Percentiles rank a stretch among this genome's conserved stretches.
Evolutionary conservation across 208 protist genomes (phyloP).

Genomic region (Phytomonas francai): DNA sequence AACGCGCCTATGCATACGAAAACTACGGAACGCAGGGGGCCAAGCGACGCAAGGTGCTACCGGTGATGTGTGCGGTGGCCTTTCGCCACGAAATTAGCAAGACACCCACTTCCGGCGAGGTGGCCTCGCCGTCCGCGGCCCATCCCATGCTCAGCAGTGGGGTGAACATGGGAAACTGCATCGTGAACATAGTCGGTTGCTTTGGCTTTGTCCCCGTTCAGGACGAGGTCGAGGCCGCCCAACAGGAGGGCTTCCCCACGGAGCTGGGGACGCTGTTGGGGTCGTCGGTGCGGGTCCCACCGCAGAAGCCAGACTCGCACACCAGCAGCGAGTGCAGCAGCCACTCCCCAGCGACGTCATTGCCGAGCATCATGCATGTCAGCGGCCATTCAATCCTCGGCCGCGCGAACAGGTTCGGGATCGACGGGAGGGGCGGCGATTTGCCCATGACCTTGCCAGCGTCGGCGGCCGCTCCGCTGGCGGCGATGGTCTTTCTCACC

Average conservation of each 20-base stretch:
- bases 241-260: neutral
- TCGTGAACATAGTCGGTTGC: slow-evolving; percentile 73
- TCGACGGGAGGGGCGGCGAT: too few relatives aligned
- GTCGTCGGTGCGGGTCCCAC: neutral
- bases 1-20: too few relatives aligned
- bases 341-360: too few relatives aligned
- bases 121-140: neutral
- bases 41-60: slow-evolving; percentile 47
- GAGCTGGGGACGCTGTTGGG: neutral
- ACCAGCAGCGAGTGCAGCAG: too few relatives aligned
- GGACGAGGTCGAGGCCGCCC: slow-evolving; percentile 39
- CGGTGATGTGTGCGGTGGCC: slow-evolving; percentile 77
- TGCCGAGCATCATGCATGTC: too few relatives aligned
- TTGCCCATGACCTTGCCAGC: slow-evolving; percentile 47
- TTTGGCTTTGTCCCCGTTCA: slow-evolving; percentile 80
- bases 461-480: slow-evolving; percentile 63
- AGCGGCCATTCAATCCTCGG: too few relatives aligned
- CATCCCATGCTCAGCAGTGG: too few relatives aligned
- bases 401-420: too few relatives aligned
- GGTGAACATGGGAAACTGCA: too few relatives aligned
- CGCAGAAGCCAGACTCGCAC: too few relatives aligned
- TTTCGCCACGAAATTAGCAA: slow-evolving; percentile 43
- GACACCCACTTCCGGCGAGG: neutral
- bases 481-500: slow-evolving; percentile 77
- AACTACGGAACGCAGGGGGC: too few relatives aligned